Percentiles rank a stretch among this genome's conserved stretches.
Conservation (phyloP, 106 monocot genomes). For the Alisma plantagoaquatica region DNA sequence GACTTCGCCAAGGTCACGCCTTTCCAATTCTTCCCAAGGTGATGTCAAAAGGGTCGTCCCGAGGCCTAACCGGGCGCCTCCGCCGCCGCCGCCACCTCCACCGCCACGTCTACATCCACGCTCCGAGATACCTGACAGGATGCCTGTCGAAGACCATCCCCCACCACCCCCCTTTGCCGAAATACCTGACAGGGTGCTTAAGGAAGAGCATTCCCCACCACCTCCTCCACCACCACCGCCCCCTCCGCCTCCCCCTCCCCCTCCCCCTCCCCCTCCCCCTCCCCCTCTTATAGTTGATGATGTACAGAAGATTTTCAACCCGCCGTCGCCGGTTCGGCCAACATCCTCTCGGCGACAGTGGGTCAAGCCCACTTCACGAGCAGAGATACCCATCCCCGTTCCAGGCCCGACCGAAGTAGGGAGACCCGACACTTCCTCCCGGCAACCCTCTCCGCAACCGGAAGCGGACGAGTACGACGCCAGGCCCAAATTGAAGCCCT, state of each 20-base stretch:
- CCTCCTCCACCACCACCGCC: not conserved
- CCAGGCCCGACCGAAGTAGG: conserved; percentile 1
- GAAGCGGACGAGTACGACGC: not conserved
- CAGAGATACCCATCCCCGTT: conserved; percentile 3
- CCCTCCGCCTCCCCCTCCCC: conserved; percentile 1
- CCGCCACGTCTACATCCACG: no score
- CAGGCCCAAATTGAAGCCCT: conserved; percentile 27
- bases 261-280: conserved; percentile 10
- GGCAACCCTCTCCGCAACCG: not conserved
- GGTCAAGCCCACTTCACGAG: conserved; percentile 15
- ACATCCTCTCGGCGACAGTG: conserved; percentile 18
- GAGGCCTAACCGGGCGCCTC: conserved; percentile 7
- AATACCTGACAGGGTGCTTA: no score
- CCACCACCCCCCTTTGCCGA: no score
- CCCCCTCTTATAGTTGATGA: not conserved
- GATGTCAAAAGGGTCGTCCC: conserved; percentile 18
- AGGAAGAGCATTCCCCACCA: conserved; percentile 7
- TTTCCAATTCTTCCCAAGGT: conserved; percentile 8
- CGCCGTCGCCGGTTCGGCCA: conserved; percentile 9
- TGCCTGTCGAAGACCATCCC: no score
- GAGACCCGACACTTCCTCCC: not conserved
- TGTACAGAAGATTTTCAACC: not conserved
- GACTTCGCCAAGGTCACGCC: conserved; percentile 19
- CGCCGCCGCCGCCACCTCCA: conserved; percentile 9
- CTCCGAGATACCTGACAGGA: no score